These are phyloP conservation scores for Epithemia pelagica DNA, from an alignment of 108 stramenopile genomes.

Conservation along the genomic window DNA sequence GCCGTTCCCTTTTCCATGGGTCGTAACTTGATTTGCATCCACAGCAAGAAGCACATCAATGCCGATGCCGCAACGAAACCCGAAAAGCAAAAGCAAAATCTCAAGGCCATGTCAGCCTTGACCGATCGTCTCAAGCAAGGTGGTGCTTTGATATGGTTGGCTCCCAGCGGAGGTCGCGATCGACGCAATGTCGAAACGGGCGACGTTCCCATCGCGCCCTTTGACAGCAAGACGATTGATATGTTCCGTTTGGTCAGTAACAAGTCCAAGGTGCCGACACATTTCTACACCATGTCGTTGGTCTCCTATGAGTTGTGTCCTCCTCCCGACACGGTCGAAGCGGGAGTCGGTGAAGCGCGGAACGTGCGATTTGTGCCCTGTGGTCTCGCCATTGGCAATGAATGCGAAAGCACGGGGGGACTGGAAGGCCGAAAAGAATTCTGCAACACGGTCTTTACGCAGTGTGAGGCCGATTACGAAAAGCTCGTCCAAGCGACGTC, in stretches of 20 bases:
- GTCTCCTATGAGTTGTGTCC: slow-evolving; percentile 92
- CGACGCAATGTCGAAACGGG: slow-evolving; percentile 68
- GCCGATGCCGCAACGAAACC: slow-evolving; percentile 86
- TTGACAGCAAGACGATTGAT: slow-evolving; percentile 90
- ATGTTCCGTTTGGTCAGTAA: slow-evolving; percentile 94
- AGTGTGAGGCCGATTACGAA: slow-evolving; percentile 45
- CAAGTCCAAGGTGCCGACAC: slow-evolving; percentile 77
- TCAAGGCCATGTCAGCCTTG: slow-evolving; percentile 84
- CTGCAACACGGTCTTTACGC: slow-evolving; percentile 44
- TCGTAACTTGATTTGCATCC: slow-evolving; percentile 90
- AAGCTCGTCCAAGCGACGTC: neutral
- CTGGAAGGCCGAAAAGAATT: slow-evolving; percentile 66
- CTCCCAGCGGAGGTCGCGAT: slow-evolving; percentile 93
- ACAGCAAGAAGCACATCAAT: slow-evolving; percentile 96
- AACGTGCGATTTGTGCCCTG: slow-evolving; percentile 83
- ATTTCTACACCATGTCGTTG: slow-evolving; percentile 95
- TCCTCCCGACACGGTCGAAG: slow-evolving; percentile 84
- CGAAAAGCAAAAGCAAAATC: slow-evolving; percentile 80
- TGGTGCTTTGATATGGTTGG: slow-evolving; percentile 90
- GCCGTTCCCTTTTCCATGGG: slow-evolving; percentile 96
- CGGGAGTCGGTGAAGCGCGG: slow-evolving; percentile 74
- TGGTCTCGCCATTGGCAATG: slow-evolving; percentile 62
- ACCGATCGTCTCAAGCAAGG: slow-evolving; percentile 72
- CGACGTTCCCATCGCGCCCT: slow-evolving; percentile 84
- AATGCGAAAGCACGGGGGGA: slow-evolving; percentile 64